phyloP scores from a whole-genome alignment of 192 early-diverging fungal species.

The Coemansia javaensis region DNA sequence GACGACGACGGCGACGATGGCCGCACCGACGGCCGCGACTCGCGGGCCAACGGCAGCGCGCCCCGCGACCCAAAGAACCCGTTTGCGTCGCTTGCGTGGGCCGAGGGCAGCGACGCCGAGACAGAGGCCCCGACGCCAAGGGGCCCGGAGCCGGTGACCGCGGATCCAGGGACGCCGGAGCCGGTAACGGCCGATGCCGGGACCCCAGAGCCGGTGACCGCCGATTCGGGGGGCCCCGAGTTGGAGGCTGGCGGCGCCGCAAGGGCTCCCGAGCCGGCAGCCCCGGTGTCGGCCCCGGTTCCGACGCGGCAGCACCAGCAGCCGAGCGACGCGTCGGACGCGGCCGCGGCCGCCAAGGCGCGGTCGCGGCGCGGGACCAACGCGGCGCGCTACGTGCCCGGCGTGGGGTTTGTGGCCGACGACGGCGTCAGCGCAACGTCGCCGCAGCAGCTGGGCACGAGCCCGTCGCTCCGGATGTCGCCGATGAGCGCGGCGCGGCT shows the following conservation, averaged over 20 bases:
- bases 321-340: not conserved
- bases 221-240: too few relatives aligned
- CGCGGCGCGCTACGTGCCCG: conserved; percentile 45
- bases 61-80: conserved; percentile 31
- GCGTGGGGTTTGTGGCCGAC: conserved; percentile 44
- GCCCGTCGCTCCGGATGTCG: not conserved
- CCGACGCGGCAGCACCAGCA: too few relatives aligned
- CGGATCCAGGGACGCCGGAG: too few relatives aligned
- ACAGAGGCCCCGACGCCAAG: not conserved
- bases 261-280: too few relatives aligned
- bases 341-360: not conserved
- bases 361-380: conserved; percentile 36
- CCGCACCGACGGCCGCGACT: conserved; percentile 1
- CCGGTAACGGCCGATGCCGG: too few relatives aligned
- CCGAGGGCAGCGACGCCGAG: conserved; percentile 1
- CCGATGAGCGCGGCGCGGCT: conserved; percentile 29
- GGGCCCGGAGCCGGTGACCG: not conserved
- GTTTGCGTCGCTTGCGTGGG: conserved; percentile 36
- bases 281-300: too few relatives aligned
- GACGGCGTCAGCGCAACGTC: conserved; percentile 41
- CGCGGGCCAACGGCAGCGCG: not conserved
- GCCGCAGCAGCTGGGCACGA: conserved; percentile 22
- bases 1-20: conserved; percentile 9
- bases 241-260: too few relatives aligned
- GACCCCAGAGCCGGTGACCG: too few relatives aligned